Base-by-base conservation (phyloP, 257 asterid species). In the Mentha longifolia region DNA sequence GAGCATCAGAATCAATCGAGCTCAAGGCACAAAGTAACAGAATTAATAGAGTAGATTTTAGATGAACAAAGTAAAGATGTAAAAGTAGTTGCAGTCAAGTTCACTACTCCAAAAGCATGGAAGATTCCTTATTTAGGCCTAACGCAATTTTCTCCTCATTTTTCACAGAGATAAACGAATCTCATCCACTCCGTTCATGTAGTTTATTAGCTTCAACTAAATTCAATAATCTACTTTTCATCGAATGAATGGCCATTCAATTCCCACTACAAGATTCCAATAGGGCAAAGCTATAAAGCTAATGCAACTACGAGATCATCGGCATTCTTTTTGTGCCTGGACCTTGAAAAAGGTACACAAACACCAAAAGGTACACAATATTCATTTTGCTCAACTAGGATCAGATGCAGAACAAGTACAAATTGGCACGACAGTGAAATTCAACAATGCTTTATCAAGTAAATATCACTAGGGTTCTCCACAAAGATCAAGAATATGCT, bases 401-500 rank as follows among this genome's bases (percentile, higher is more conserved):
- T 79, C 73, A 50, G 70, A 45, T 65, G 68, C 82, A 62, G 74
- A 74, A 61, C 39, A 49, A 71, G 59, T 73, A 71, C 66, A 52
- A 15, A 73, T 22, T 22, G 60, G 60, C 75, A 39, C 17, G 75
- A 75, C 25, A 65, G 75, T 39, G 80, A 76, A 77, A 70, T 45
- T 52, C 31, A 68, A 68, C 57, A 22, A 73, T 70, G 78, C 78
- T 78, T 77, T 74, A 71, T 74, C 70, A 6, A 57, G 75, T 37
- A 78, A 72, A 63, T 51, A 47, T 20, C 58, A 1, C 17, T 16
- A 19, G 25, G 11, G 11, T 6, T 16, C 25, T 19, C 74, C 60
- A 39, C 76, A 33, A 76, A 50, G 66, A 72, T 6, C 25, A 70
- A 63, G 81, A 81, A 82, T 84, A 71, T 76, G 83, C 87, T 79